Evolutionary conservation across 2,329 filamentous ascomycete species (phyloP), one percentile per base, ranked within the genome.

Genomic region (Penicillium expansum): DNA sequence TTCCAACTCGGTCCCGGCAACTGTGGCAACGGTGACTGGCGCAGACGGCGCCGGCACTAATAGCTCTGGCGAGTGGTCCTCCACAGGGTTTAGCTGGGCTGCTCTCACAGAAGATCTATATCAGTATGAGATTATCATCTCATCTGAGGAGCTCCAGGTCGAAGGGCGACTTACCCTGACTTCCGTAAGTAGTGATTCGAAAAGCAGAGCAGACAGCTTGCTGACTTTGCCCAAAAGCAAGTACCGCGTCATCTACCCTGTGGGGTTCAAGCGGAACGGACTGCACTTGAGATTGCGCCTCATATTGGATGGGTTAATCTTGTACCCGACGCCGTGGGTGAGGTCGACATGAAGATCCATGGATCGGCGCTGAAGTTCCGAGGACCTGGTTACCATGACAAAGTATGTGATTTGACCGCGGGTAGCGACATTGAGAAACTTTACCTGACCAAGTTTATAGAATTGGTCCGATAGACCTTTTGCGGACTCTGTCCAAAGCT

Each of bases 341-440:
- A 37, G 2, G 73, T 74, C 1, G 66, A 74, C 35, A 48, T 74
- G 51, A 58, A 33, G 0, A 65, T 74, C 7, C 55, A 63, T 22
- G 76, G 74, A 2, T 66, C 62, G 29, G 33, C 35, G 14, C 24
- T 77, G 16, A 53, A 54, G 6, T 78, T 77, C 57, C 61, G 65
- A 6, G 77, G 78, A 1, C 51, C 68, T 1, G 78, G 71, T 1
- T 80, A 80, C 61, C 78, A 80, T 60, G 79, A 80, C 59, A 80
- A 79, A 64, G 73, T 74, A 57, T 48, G 47, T 35, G 22, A 39
- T 27, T 8, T 11, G 13, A 32, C 29, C 43, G 20, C 38, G 37
- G 2, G 8, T 18, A 9, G 11, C 2, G 5, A 16, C 1, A 32
- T 22, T 22, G 29, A 11, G 22, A 39, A n/a, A n/a, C 1, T 11